These are phyloP conservation scores for Neonectria coccinea DNA, from an alignment of 2,329 filamentous ascomycete species.

Conservation along the genomic window DNA sequence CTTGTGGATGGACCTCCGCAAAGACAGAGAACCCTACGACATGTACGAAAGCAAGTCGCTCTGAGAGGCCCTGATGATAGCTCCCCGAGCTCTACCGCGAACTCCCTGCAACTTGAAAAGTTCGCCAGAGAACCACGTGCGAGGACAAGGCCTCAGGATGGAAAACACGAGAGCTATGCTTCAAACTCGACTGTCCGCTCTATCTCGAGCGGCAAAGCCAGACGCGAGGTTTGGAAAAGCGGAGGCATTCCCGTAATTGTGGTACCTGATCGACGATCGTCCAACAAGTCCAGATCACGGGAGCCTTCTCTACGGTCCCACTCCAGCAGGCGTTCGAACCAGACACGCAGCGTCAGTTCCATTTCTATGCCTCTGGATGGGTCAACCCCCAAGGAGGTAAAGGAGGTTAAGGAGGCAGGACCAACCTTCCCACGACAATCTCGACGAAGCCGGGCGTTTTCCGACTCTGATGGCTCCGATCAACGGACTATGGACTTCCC, in stretches of 20 bases:
- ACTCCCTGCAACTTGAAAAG: slow-evolving; percentile 29
- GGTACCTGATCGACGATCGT: slow-evolving; percentile 69
- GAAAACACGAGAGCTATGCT: slow-evolving; percentile 59
- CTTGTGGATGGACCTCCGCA: slow-evolving; percentile 62
- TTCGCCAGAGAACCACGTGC: slow-evolving; percentile 46
- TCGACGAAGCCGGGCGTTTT: slow-evolving; percentile 57
- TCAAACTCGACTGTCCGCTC: slow-evolving; percentile 64
- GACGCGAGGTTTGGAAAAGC: slow-evolving; percentile 69
- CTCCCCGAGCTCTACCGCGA: slow-evolving; percentile 27
- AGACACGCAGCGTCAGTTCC: slow-evolving; percentile 62
- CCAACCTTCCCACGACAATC: slow-evolving; percentile 56
- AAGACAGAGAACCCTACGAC: slow-evolving; percentile 67
- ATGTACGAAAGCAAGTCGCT: slow-evolving; percentile 67
- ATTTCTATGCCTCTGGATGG: slow-evolving; percentile 50
- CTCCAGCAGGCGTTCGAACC: slow-evolving; percentile 68
- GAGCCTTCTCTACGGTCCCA: slow-evolving; percentile 70
- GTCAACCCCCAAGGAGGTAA: slow-evolving; percentile 55
- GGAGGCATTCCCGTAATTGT: slow-evolving; percentile 73
- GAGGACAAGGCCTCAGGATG: slow-evolving; percentile 44
- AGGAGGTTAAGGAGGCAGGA: slow-evolving; percentile 26
- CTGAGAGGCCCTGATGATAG: slow-evolving; percentile 59
- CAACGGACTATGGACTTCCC: slow-evolving; percentile 71
- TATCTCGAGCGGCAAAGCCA: slow-evolving; percentile 64
- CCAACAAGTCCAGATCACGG: slow-evolving; percentile 62
- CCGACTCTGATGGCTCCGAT: slow-evolving; percentile 63